Base-by-base conservation (phyloP, 169 alveolate species). In the Cryptosporidium muris region DNA sequence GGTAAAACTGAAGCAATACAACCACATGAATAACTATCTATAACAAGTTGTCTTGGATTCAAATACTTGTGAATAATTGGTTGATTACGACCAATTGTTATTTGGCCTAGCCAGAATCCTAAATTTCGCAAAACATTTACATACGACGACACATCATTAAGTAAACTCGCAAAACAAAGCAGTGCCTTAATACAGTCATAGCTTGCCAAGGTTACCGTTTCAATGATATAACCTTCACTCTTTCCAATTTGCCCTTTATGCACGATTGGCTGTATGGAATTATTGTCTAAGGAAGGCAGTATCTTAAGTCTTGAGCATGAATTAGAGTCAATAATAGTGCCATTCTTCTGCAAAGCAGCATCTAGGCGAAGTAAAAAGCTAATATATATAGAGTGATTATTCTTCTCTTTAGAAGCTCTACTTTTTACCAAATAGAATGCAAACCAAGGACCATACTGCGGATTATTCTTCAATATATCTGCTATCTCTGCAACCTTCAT, bases 31-130 rank as follows among this genome's bases (percentile, higher is more conserved):
- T 91, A 93, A 36, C 96, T 96, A 58, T 91, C 93, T 45, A 92
- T 82, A 80, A 95, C 81, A 54, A 95, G 89, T 82, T 81, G 82
- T 90, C 95, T 95, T 62, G 95, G 85, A 64, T 94, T 97, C 66
- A 95, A 74, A 51, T 91, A 93, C 88, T 94, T 94, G 66, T 92
- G 90, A 66, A 90, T 90, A 37, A 95, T 88, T 36, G 98, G 98
- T 63, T 91, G 90, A 82, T 95, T 93, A 74, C 95, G 92, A n/a
- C 91, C 91, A 62, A 94, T 58, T 2, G 98, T 95, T 43, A 95
- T 89, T 45, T 90, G 85, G 14, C 98, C 98, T 45, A 95, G 89
- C 98, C 98, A 95, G 25, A 85, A 82, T 37, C 98, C 98, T 45
- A 95, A 82, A 81, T 94, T 94, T 88, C 95, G 95, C 25, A 95